Evolutionary conservation across 306 rosid species (phyloP).

Genomic region (Cucurbita ficifolia): DNA sequence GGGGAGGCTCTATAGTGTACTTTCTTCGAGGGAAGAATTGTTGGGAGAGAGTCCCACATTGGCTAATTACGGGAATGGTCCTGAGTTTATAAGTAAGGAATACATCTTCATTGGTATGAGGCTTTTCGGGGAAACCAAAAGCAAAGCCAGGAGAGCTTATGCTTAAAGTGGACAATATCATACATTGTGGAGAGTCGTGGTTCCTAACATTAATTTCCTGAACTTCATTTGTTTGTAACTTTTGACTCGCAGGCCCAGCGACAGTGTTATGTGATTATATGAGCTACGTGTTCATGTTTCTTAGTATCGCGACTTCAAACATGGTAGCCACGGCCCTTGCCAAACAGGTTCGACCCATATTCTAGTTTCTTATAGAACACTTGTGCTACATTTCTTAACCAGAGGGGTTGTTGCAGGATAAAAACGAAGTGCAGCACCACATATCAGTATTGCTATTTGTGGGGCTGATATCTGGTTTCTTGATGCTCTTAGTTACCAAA

Average conservation of each 20-base stretch:
- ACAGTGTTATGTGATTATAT: constrained; percentile 75
- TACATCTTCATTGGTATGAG: no score
- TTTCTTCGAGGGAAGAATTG: no score
- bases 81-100: no score
- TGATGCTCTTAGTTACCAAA: constrained; percentile 61
- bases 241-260: constrained; percentile 50
- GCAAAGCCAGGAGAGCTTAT: no score
- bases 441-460: constrained; percentile 59
- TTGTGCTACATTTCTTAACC: constrained; percentile 3
- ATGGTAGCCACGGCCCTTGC: constrained; percentile 93
- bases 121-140: no score
- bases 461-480: constrained; percentile 66
- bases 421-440: constrained; percentile 69
- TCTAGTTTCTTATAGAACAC: not conserved
- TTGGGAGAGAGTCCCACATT: no score
- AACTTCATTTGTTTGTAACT: not conserved
- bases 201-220: not conserved
- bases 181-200: no score
- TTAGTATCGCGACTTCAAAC: constrained; percentile 80
- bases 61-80: no score
- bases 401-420: constrained; percentile 37
- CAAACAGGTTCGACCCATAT: constrained; percentile 33
- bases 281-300: constrained; percentile 80
- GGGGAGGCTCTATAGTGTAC: no score
- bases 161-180: no score